These are phyloP conservation scores for Lodderomyces parapsilosis DNA, from an alignment of 1,139 yeast species.

Conservation along the genomic window DNA sequence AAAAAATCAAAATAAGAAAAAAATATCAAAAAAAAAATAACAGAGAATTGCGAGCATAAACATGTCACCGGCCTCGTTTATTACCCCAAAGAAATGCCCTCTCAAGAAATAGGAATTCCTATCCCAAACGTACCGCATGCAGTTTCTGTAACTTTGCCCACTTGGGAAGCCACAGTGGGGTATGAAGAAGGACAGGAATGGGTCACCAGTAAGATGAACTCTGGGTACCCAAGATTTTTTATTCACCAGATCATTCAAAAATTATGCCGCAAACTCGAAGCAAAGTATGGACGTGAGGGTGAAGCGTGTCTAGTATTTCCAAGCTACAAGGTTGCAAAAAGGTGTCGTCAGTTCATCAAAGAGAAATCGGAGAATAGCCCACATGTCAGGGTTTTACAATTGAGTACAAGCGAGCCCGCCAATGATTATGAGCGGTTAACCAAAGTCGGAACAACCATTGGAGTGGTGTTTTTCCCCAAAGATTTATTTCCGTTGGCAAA, in stretches of 20 bases:
- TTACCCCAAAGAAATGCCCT: conserved; percentile 22
- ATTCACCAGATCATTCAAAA: conserved; percentile 72
- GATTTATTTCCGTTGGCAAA: conserved; percentile 63
- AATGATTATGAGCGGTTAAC: conserved; percentile 57
- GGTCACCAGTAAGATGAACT: conserved; percentile 76
- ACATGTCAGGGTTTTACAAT: conserved; percentile 67
- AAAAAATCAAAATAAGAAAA: background rate
- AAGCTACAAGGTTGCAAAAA: conserved; percentile 71
- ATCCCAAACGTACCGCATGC: conserved; percentile 93
- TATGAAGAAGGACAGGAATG: conserved; percentile 88
- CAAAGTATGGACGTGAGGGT: conserved; percentile 73
- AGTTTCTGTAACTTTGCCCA: conserved; percentile 88
- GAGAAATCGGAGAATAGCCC: conserved; percentile 26
- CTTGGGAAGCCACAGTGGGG: conserved; percentile 91
- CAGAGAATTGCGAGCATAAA: too few relatives aligned
- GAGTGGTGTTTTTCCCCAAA: conserved; percentile 73
- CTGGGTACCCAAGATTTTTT: conserved; percentile 90
- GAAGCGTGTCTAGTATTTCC: conserved; percentile 78
- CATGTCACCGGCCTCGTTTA: too few relatives aligned
- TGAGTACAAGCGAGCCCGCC: conserved; percentile 70
- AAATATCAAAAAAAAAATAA: background rate
- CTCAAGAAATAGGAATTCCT: conserved; percentile 69
- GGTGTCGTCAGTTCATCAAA: conserved; percentile 78
- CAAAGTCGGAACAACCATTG: conserved; percentile 64
- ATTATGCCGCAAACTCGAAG: conserved; percentile 48